Conservation (phyloP, 2,329 filamentous ascomycete species). For the Epicoccum nigrum region DNA sequence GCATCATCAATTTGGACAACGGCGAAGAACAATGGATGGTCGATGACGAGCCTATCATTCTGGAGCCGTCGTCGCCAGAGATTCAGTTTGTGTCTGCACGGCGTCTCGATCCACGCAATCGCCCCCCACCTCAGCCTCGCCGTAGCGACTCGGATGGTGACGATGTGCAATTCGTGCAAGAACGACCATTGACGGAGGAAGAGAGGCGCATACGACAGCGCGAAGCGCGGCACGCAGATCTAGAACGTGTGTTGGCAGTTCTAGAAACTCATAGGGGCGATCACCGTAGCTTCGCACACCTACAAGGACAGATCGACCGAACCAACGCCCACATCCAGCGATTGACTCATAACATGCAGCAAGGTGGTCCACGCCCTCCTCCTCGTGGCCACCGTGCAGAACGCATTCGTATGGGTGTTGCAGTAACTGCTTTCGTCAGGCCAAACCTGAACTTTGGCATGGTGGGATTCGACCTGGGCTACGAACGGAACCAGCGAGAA, state of each 20-base stretch:
- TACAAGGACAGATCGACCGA: constrained; percentile 30
- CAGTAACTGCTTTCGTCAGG: constrained; percentile 20
- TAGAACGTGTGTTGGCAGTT: constrained; percentile 28
- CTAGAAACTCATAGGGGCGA: constrained; percentile 20
- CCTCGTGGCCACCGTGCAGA: constrained; percentile 19
- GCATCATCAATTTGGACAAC: constrained; percentile 51
- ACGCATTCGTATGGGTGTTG: constrained; percentile 27
- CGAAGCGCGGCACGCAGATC: constrained; percentile 14
- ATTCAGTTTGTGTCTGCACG: constrained; percentile 55
- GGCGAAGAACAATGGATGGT: constrained; percentile 31
- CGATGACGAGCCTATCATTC: constrained; percentile 18
- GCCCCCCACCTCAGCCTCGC: neutral
- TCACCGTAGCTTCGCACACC: constrained; percentile 23
- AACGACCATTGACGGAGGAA: constrained; percentile 29
- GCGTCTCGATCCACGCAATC: constrained; percentile 29
- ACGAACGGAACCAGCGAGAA: constrained; percentile 31
- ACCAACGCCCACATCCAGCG: constrained; percentile 27
- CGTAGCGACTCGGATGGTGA: constrained; percentile 30
- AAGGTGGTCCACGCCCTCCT: constrained; percentile 23
- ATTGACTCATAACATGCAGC: constrained; percentile 18
- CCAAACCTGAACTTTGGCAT: constrained; percentile 48
- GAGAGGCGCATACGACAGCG: constrained; percentile 23
- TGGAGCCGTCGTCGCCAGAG: constrained; percentile 50
- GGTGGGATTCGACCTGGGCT: constrained; percentile 53
- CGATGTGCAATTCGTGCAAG: constrained; percentile 40